Evolutionary conservation across 306 rosid genomes (phyloP).

Genomic region (Casuarina equisetifolia): DNA sequence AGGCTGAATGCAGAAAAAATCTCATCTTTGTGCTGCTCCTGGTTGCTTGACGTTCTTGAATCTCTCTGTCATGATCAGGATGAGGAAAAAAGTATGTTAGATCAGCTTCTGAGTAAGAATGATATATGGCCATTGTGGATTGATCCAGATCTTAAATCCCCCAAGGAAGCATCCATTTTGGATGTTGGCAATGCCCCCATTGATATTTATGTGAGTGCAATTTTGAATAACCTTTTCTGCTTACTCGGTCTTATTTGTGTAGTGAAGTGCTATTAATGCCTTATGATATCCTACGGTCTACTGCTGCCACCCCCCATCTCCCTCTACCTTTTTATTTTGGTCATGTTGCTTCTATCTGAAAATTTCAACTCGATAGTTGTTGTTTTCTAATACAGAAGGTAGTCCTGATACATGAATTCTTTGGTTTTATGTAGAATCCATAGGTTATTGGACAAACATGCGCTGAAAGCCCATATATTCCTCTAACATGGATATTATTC

Average conservation of each 20-base stretch:
- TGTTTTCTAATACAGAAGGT: background rate
- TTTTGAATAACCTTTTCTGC: constrained; percentile 16
- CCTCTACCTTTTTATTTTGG: background rate
- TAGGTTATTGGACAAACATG: background rate
- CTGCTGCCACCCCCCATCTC: too few species aligned
- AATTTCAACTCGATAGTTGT: background rate
- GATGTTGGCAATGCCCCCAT: constrained; percentile 18
- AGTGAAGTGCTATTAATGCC: constrained; percentile 19
- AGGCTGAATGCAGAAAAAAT: constrained; percentile 40
- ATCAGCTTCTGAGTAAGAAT: constrained; percentile 56
- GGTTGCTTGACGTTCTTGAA: constrained; percentile 79
- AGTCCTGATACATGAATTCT: background rate
- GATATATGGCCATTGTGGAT: constrained; percentile 77
- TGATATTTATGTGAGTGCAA: constrained; percentile 32
- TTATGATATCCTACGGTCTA: background rate
- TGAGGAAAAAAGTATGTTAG: constrained; percentile 67
- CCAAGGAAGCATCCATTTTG: constrained; percentile 41
- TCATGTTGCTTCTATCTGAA: background rate
- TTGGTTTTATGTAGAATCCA: background rate
- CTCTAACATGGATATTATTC: background rate
- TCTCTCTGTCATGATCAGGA: constrained; percentile 48
- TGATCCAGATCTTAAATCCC: constrained; percentile 42
- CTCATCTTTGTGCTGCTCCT: constrained; percentile 57
- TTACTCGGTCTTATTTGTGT: constrained; percentile 1
- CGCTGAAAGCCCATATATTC: background rate